A percentile compares a stretch with the other conserved stretches of the same genome.
These are phyloP conservation scores for Pseudevernia furfuracea DNA, from an alignment of 495 filamentous ascomycete genomes.

Conservation along the genomic window DNA sequence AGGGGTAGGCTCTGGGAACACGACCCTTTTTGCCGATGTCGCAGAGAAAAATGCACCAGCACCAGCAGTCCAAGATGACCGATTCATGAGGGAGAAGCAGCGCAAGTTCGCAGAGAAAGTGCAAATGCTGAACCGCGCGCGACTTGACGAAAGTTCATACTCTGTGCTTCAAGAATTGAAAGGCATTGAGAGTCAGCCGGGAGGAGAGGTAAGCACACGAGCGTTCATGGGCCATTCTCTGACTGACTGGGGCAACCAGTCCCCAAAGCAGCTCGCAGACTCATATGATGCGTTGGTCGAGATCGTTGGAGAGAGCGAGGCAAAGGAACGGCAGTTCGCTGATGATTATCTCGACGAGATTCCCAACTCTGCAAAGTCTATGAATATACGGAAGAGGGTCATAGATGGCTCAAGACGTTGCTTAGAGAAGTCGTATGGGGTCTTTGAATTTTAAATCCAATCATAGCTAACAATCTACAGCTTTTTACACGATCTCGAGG, in stretches of 20 bases:
- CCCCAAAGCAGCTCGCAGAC: conserved; percentile 60
- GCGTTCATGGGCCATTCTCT: neutral
- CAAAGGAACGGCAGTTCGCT: conserved; percentile 71
- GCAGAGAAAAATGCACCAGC: conserved; percentile 44
- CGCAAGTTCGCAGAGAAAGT: conserved; percentile 67
- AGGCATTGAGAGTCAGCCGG: conserved; percentile 57
- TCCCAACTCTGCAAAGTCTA: conserved; percentile 50
- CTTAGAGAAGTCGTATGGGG: conserved; percentile 51
- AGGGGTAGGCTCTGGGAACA: conserved; percentile 46
- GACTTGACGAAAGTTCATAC: conserved; percentile 55
- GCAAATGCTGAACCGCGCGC: conserved; percentile 61
- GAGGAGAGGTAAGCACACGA: conserved; percentile 40
- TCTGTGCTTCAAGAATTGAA: conserved; percentile 67
- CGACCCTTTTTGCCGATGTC: conserved; percentile 59
- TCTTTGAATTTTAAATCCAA: neutral
- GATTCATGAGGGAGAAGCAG: conserved; percentile 73
- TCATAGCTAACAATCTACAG: neutral
- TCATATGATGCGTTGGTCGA: conserved; percentile 71
- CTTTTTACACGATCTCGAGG: conserved; percentile 66
- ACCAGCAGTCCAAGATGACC: conserved; percentile 52
- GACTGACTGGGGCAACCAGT: conserved; percentile 19
- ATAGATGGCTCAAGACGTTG: conserved; percentile 67
- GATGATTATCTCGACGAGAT: conserved; percentile 63
- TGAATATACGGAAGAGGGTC: conserved; percentile 62
- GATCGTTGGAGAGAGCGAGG: conserved; percentile 60